Evolutionary conservation across 306 rosid genomes (phyloP), one percentile per base, ranked within the genome.

Genomic region (Lathyrus oleraceus): DNA sequence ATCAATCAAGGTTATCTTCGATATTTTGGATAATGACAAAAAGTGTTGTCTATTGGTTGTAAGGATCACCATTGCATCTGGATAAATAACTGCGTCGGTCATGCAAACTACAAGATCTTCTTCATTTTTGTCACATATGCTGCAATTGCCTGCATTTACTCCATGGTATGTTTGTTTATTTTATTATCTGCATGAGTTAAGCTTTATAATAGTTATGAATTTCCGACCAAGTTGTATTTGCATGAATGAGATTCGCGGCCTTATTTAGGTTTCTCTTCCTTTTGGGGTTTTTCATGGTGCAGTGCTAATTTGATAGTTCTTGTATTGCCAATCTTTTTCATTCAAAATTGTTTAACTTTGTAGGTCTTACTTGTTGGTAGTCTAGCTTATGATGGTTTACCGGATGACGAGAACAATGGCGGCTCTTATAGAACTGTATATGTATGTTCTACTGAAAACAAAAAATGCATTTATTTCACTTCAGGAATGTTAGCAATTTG

Each of bases 21-120:
- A 52, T 61, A 58, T 65, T 69, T 76, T 67, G 66, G 44, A 39
- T 78, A 75, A 70, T 81, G 42, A 82, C 70, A 43, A 75, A 77
- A 84, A 32, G 35, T 79, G 16, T 70, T 77, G 69, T 70, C 75
- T 74, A 47, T 69, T 85, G 80, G 75, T 80, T 92, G 76, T 64
- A 82, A 93, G 98, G 99, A 94, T 79, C 99, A 94, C 69, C 99
- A 94, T 67, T 94, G 99, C 85, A 87, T 91, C 80, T 94, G 99
- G 99, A 94, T 94, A 72, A 87, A 89, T 78, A 94, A 94, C 67
- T 94, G 99, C 6, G 89, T 94, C 0, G 99, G 99, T 79, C 97
- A 88, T 82, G 88, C 87, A 78, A 94, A 94, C 91, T 94, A 94
- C 63, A 91, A 88, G 83, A 82, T 70, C 77, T 94, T 94, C 89